Base-by-base conservation (phyloP, 768 basidiomycete species). In the Lepiota venenata region DNA sequence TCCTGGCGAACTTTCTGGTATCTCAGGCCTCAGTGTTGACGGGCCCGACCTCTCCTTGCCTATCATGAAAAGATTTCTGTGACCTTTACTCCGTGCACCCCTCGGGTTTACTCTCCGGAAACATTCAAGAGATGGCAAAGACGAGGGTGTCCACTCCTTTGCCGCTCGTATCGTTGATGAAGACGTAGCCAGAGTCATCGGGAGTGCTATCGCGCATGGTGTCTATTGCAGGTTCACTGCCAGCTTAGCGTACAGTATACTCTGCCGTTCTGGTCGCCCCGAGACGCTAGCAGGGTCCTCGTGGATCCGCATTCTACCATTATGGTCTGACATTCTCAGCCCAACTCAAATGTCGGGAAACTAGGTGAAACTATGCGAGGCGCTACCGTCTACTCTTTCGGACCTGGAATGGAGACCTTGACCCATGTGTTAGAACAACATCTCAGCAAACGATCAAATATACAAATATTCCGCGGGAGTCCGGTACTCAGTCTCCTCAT, bases 131-230 rank as follows among this genome's bases (percentile, higher is more conserved):
- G 63, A 65, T 15, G 47, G 65, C 8, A 63, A 70, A 2, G 96
- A 99, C 66, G 93, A 97, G 63, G 85, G 85, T 0, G 75, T 98
- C 7, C 85, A 98, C 58, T 68, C 81, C 0, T 90, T 98, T 60
- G 65, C 98, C 52, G 66, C 80, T 0, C 77, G 91, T 11, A 76
- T 91, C 20, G 88, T 97, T 53, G 91, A 92, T 0, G 66, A 75
- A 5, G 68, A 75, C 2, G 81, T 95, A 60, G 92, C 95, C 1
- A 79, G 83, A 14, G 77, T 80, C 2, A 77, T 98, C 51, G 84
- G 88, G 39, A 64, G 91, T 78, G 87, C 95, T 0, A 72, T 97
- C 55, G 83, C 93, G 1, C 95, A 97, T 63, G 96, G 96, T 0
- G 89, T 98, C 52, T 98, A 98, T 65, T 1, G 83, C 92, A 0